These are phyloP conservation scores for Platanthera guangdongensis DNA, from an alignment of 106 monocot species.

Conservation along the genomic window DNA sequence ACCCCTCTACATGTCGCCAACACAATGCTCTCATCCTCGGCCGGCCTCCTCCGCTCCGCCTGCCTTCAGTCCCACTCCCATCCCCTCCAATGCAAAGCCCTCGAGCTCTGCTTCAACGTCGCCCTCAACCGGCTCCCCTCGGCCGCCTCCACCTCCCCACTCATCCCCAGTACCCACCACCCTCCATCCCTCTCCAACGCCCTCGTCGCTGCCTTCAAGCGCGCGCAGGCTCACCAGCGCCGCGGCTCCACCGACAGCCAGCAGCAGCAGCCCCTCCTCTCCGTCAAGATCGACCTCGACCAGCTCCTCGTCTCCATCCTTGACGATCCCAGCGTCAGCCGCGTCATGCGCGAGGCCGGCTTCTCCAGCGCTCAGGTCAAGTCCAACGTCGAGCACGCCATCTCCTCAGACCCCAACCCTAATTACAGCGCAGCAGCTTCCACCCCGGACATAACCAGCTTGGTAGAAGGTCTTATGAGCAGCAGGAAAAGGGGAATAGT, in stretches of 20 bases:
- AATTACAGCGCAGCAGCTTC: not conserved
- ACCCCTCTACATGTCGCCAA: slow-evolving; percentile 95
- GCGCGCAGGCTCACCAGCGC: slow-evolving; percentile 92
- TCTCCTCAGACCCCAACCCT: slow-evolving; percentile 25
- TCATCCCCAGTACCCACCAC: slow-evolving; percentile 19
- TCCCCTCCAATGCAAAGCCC: slow-evolving; percentile 79
- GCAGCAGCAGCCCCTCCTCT: slow-evolving; percentile 85
- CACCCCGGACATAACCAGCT: slow-evolving; percentile 46
- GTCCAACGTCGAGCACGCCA: slow-evolving; percentile 67
- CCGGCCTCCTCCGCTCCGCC: slow-evolving; percentile 58
- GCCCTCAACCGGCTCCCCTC: slow-evolving; percentile 66
- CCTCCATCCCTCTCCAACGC: slow-evolving; percentile 75
- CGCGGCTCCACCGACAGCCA: slow-evolving; percentile 81
- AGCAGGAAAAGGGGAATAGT: slow-evolving; percentile 55
- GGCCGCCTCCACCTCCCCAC: slow-evolving; percentile 22
- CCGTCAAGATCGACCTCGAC: slow-evolving; percentile 93
- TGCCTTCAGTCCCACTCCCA: slow-evolving; percentile 73
- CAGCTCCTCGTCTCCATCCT: slow-evolving; percentile 86
- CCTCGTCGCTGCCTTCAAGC: slow-evolving; percentile 94
- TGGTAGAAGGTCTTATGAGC: slow-evolving; percentile 41
- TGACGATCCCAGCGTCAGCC: slow-evolving; percentile 87
- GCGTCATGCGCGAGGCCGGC: slow-evolving; percentile 95
- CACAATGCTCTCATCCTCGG: slow-evolving; percentile 80
- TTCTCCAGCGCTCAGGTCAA: slow-evolving; percentile 97
- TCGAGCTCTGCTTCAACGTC: slow-evolving; percentile 86